These are phyloP conservation scores for Alternaria gaisen DNA, from an alignment of 2,329 filamentous ascomycete species.

Conservation along the genomic window DNA sequence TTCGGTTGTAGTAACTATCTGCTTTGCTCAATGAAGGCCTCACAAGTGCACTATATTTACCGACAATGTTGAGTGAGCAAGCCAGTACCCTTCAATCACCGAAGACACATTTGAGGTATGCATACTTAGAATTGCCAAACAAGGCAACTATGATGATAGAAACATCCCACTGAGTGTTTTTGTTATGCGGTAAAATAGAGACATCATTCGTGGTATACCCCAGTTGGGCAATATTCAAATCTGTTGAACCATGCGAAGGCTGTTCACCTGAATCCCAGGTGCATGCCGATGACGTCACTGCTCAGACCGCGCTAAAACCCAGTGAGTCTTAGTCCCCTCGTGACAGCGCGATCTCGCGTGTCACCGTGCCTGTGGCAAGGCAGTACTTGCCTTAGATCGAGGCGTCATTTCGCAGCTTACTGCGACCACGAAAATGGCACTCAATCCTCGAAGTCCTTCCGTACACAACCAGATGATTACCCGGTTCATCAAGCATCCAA, in stretches of 20 bases:
- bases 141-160: too few relatives aligned
- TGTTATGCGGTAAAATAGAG: background rate
- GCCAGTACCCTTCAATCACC: background rate
- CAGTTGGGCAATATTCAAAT: background rate
- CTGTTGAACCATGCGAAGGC: background rate
- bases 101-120: background rate
- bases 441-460: constrained; percentile 53
- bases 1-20: background rate
- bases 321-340: constrained; percentile 16
- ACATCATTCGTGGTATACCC: background rate
- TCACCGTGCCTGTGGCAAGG: constrained; percentile 11
- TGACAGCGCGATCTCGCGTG: constrained; percentile 31
- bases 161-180: background rate
- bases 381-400: constrained; percentile 9
- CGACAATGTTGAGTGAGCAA: background rate
- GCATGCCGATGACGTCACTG: constrained; percentile 3
- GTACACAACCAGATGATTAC: constrained; percentile 60
- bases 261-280: background rate
- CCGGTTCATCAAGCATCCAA: constrained; percentile 54
- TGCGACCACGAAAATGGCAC: constrained; percentile 36
- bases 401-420: constrained; percentile 12
- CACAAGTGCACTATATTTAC: background rate
- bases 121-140: too few relatives aligned
- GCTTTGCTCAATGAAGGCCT: background rate
- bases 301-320: background rate